Base-by-base conservation (phyloP, 2,329 filamentous ascomycete genomes). In the Rhinocladiella similis region DNA sequence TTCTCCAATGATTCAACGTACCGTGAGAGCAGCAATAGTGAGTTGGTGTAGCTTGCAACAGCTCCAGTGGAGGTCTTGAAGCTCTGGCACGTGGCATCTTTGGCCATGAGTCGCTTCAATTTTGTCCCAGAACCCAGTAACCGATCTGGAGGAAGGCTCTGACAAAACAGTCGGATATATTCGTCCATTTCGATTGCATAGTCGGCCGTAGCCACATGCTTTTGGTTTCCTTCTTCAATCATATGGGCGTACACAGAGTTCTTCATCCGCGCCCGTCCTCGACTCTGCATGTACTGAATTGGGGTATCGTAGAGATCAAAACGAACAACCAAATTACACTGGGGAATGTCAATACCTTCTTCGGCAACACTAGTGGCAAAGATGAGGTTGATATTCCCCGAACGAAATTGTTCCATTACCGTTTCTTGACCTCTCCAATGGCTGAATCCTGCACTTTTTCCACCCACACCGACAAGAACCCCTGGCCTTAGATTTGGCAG, bases 261-360 rank as follows among this genome's bases (percentile, higher is more conserved):
- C 0, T 75, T 72, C 66, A 91, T 88, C 38, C 94, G 83, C 12
- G 94, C 94, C 52, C 94, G 84, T 0, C 94, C 94, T 60, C 91
- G 84, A 13, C 92, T 97, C 70, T 99, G 94, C 18, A 97, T 86
- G 68, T 97, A 97, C 67, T 96, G 90, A 50, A 97, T 97, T 71
- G 96, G 85, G 0, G 93, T 97, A 10, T 82, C 80, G 72, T 91
- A 96, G 2, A 96, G 81, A 68, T 97, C 91, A 66, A 97, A 99
- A 1, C 77, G 77, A 22, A 87, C 73, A 10, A 87, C 80, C n/a
- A 87, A 69, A 61, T 87, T 87, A 71, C 84, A 87, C 57, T 85
- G 82, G 3, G 83, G 83, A 19, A 87, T 84, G 66, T 87, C 84
- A 6, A 87, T 77, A 0, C 84, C 84, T 71, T 87, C 84, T 67